Percentiles rank a stretch among this genome's conserved stretches.
Evolutionary conservation across 805 yeast genomes (phyloP).

Genomic region (Suhomyces kilbournensis): DNA sequence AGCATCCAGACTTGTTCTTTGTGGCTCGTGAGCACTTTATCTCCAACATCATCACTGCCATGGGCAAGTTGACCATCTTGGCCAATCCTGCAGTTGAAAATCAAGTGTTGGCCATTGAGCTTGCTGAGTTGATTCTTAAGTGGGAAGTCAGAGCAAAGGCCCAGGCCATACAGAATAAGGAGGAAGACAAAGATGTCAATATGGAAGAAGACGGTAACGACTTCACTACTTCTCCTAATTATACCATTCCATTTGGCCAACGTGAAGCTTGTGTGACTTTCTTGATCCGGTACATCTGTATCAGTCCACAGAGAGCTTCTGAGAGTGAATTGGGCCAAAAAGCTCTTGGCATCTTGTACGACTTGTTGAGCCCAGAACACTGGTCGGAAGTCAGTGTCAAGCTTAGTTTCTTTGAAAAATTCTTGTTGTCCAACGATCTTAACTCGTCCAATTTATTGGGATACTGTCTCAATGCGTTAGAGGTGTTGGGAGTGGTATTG

Average conservation of each 20-base stretch:
- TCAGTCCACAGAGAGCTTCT: constrained; percentile 78
- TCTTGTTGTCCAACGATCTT: constrained; percentile 74
- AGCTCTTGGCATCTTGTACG: constrained; percentile 74
- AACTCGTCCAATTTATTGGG: constrained; percentile 66
- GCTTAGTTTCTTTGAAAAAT: constrained; percentile 82
- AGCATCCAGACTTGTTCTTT: constrained; percentile 80
- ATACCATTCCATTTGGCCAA: constrained; percentile 69
- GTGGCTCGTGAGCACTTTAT: constrained; percentile 86
- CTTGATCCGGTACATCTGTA: constrained; percentile 81
- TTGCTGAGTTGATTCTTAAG: constrained; percentile 77
- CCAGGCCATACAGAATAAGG: constrained; percentile 10
- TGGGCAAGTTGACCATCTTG: constrained; percentile 82
- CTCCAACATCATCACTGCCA: constrained; percentile 83
- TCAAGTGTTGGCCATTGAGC: constrained; percentile 81
- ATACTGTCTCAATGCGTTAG: constrained; percentile 85
- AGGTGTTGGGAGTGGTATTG: constrained; percentile 79
- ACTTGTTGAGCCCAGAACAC: constrained; percentile 62
- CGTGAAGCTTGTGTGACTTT: constrained; percentile 89
- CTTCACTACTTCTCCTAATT: constrained; percentile 47
- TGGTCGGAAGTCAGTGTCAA: constrained; percentile 93
- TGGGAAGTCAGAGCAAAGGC: constrained; percentile 69
- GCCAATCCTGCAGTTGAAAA: constrained; percentile 78
- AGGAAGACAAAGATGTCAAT: constrained; percentile 14
- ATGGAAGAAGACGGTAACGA: constrained; percentile 25
- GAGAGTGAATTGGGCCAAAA: constrained; percentile 80